Base-by-base conservation (phyloP, 2,329 filamentous ascomycete genomes). In the Orbilia quercus region DNA sequence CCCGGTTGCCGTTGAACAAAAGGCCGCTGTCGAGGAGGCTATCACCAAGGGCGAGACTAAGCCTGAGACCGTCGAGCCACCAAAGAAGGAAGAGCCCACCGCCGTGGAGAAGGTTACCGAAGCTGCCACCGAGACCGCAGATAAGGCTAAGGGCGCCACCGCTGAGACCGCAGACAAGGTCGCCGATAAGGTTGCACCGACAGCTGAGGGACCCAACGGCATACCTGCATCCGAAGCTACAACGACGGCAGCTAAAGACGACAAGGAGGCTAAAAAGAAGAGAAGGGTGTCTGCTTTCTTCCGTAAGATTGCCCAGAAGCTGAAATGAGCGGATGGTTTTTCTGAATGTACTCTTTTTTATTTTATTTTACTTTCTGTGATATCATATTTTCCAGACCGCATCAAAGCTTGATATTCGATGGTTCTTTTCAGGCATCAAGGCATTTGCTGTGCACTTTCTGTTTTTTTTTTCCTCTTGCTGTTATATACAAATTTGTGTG, bases 1-100 rank as follows among this genome's bases (percentile, higher is more conserved):
- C 80, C 83, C 87, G 1, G 84, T 84, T 63, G 90, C 88, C 16
- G 90, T 95, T 5, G 82, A 85, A 75, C 90, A 93, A 77, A 95
- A 95, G 86, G 87, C 86, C 80, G 84, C 83, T 7, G 84, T 92
- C 3, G 91, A 96, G 20, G 55, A 53, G 60, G 69, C 53, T n/a
- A 73, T 73, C 23, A 60, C 31, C 14, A 55, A 65, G 60, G 25
- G 47, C 9, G 64, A 66, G 48, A 50, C 54, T 11, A 66, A 66
- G 69, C 53, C 55, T 22, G 66, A 72, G 40, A 53, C 58, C 2
- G 38, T 69, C 20, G 64, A 69, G 48, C 28, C 64, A 55, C 55
- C 64, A 28, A 64, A 44, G 59, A 50, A 22, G 20, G 64, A 67
- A 23, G 63, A 53, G 25, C 38, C 53, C n/a, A 40, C 51, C 11